Percentiles rank a stretch among this genome's conserved stretches.
phyloP scores from a whole-genome alignment of 352 stramenopile species.

The Pythium phragmiticola region DNA sequence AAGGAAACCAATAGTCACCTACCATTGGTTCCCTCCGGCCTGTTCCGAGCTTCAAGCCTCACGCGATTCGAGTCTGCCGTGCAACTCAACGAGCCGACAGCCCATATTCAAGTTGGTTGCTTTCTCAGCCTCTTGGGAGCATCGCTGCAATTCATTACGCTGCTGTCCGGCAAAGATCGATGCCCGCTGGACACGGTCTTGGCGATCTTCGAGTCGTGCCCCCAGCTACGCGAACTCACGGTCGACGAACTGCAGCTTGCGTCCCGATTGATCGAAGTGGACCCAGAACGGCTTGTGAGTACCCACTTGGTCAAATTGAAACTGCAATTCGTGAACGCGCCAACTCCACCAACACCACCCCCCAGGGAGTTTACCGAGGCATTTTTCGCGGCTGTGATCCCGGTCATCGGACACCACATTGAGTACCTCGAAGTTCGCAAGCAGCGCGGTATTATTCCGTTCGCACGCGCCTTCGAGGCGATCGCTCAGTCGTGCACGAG shows the following conservation, averaged over 20 bases:
- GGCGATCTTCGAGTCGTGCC: conserved; percentile 3
- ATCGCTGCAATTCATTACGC: background rate
- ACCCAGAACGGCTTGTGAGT: background rate
- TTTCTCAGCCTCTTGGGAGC: conserved; percentile 1
- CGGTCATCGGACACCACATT: conserved; percentile 8
- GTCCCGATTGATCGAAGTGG: background rate
- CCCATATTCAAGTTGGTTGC: background rate
- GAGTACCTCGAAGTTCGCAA: conserved; percentile 15
- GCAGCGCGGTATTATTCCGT: background rate
- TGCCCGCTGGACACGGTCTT: background rate
- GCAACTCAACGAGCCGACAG: background rate
- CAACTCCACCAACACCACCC: background rate
- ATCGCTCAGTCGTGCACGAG: conserved; percentile 1
- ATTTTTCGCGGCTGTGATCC: conserved; percentile 13
- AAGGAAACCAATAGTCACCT: background rate
- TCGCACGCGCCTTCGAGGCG: background rate
- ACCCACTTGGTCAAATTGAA: conserved; percentile 10
- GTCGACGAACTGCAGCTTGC: conserved; percentile 5
- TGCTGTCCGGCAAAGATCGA: background rate
- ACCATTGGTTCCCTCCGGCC: background rate
- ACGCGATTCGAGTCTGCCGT: background rate
- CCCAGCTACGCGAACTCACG: background rate
- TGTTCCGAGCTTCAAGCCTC: background rate
- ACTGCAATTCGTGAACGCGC: conserved; percentile 1
- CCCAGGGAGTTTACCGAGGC: background rate